Evolutionary conservation across 768 basidiomycete genomes (phyloP).

Genomic region (Psilocybe sp.): DNA sequence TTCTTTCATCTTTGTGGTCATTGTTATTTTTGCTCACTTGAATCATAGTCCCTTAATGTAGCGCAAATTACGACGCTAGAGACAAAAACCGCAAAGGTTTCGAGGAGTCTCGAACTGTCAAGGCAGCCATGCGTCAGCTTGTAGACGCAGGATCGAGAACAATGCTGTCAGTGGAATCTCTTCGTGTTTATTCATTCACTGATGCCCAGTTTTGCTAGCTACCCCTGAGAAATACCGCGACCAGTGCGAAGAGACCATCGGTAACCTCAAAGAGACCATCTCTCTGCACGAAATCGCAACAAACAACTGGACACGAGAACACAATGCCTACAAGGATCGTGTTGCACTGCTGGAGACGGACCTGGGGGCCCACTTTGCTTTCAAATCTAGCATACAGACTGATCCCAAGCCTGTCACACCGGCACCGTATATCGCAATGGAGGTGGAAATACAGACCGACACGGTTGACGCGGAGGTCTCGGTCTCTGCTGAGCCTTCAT

Average conservation of each 20-base stretch:
- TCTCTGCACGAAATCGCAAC: no score
- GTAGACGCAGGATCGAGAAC: conserved; percentile 86
- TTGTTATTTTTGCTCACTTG: not conserved
- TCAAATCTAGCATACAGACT: conserved; percentile 54
- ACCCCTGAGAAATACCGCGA: conserved; percentile 79
- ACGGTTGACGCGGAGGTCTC: no score
- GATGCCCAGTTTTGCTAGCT: conserved; percentile 39
- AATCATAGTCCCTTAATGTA: conserved; percentile 54
- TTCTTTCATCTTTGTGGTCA: conserved; percentile 5
- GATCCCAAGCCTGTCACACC: conserved; percentile 48
- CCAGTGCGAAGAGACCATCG: conserved; percentile 71
- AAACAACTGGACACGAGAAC: conserved; percentile 61
- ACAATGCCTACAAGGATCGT: conserved; percentile 68
- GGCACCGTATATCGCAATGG: conserved; percentile 36
- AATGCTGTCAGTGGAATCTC: conserved; percentile 56
- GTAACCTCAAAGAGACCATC: no score
- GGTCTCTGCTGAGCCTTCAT: conserved; percentile 23
- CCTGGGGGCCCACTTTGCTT: conserved; percentile 61
- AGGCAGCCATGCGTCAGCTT: conserved; percentile 71
- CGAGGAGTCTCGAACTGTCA: conserved; percentile 71
- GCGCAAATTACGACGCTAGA: conserved; percentile 71
- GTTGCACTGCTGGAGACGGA: conserved; percentile 71
- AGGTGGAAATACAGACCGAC: conserved; percentile 69
- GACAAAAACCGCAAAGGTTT: conserved; percentile 73
- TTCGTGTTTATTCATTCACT: not conserved